Evolutionary conservation across 345 rosid genomes (phyloP).

Genomic region (Populus tremula): DNA sequence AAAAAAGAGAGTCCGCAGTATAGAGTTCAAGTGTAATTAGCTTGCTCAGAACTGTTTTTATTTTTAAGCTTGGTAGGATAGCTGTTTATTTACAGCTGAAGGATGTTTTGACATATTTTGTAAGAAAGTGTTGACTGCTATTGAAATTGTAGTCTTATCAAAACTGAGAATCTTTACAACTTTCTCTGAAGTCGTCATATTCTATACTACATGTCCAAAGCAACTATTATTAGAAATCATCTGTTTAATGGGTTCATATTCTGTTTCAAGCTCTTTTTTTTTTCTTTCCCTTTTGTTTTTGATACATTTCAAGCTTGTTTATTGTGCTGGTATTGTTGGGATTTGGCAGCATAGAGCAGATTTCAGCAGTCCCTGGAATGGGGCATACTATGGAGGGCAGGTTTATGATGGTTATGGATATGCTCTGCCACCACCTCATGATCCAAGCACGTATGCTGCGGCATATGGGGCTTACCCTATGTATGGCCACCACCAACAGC

Average conservation of each 20-base stretch:
- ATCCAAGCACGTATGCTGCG: slow-evolving; percentile 68
- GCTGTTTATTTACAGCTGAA: background rate
- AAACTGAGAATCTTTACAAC: background rate
- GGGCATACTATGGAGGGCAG: slow-evolving; percentile 73
- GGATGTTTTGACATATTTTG: background rate
- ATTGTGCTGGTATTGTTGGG: background rate
- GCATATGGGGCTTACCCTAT: slow-evolving; percentile 75
- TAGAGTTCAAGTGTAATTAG: background rate
- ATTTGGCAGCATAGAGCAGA: slow-evolving; percentile 61
- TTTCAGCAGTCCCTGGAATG: slow-evolving; percentile 77
- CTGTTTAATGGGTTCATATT: background rate
- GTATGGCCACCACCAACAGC: slow-evolving; percentile 81
- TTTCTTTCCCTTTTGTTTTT: background rate
- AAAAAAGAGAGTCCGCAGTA: background rate
- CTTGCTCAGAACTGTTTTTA: background rate
- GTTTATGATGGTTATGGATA: slow-evolving; percentile 84
- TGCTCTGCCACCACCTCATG: slow-evolving; percentile 63
- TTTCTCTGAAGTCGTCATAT: background rate
- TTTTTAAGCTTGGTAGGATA: background rate
- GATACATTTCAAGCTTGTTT: background rate
- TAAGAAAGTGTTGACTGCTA: background rate
- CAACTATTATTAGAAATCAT: background rate
- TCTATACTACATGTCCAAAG: background rate
- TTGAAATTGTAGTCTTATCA: background rate
- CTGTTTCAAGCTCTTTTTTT: background rate